These are phyloP conservation scores for Rhizopus sp. DNA, from an alignment of 371 early-diverging fungal species.

Conservation along the genomic window DNA sequence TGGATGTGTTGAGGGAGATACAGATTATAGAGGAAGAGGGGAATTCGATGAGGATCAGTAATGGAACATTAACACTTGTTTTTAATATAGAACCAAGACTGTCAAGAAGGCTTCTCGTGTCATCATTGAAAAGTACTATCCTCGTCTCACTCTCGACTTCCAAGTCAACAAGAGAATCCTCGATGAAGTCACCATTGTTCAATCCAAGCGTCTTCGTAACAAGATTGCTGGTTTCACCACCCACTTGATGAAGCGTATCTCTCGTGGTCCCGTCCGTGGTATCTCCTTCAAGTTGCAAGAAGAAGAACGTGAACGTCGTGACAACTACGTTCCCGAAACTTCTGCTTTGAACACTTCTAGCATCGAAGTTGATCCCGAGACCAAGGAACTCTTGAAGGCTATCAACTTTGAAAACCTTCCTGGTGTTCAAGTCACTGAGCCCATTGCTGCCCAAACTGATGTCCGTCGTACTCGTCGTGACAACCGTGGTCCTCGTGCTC, in stretches of 20 bases:
- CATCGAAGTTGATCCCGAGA: slow-evolving; percentile 97
- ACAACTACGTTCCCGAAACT: slow-evolving; percentile 99
- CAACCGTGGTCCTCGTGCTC: slow-evolving; percentile 22
- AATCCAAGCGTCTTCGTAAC: slow-evolving; percentile 99
- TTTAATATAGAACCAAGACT: slow-evolving; percentile 87
- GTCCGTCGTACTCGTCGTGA: slow-evolving; percentile 29
- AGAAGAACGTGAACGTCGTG: slow-evolving; percentile 99
- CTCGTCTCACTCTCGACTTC: slow-evolving; percentile 99
- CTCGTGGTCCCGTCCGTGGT: slow-evolving; percentile 99
- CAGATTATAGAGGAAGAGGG: background rate
- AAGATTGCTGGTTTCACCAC: slow-evolving; percentile 99
- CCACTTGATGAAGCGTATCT: slow-evolving; percentile 99
- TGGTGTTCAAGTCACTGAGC: slow-evolving; percentile 65
- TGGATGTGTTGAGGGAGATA: background rate
- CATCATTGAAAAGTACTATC: slow-evolving; percentile 99
- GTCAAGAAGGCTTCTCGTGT: slow-evolving; percentile 99
- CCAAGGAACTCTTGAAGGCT: slow-evolving; percentile 83
- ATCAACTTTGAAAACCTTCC: slow-evolving; percentile 90
- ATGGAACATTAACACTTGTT: background rate
- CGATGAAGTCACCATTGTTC: slow-evolving; percentile 97
- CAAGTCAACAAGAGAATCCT: slow-evolving; percentile 99
- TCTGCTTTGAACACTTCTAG: slow-evolving; percentile 95
- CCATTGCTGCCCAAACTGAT: slow-evolving; percentile 30
- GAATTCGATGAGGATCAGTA: background rate
- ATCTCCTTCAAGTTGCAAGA: slow-evolving; percentile 99